Base-by-base conservation (phyloP, 1,284 basidiomycete genomes). In the Retiboletus flavoniger region DNA sequence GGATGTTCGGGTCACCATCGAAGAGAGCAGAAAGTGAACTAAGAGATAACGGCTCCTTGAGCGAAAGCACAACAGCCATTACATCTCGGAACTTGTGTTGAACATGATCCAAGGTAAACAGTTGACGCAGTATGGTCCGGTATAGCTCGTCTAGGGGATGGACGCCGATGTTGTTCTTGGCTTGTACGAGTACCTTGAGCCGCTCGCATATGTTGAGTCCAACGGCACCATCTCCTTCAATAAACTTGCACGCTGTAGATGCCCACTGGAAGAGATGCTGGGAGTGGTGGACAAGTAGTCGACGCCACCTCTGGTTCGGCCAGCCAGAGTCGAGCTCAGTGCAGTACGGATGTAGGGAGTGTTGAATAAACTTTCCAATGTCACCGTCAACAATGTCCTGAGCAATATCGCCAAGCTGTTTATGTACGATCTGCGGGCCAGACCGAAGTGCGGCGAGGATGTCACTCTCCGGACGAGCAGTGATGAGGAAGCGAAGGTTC, bases 191-290 rank as follows among this genome's bases (percentile, higher is more conserved):
- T 32, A 58, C 29, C 26, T 38, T 24, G 3, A 62, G 43, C 11
- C 54, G 58, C 11, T 62, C 58, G 6, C 4, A 10, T 17, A 54
- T 29, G 13, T 24, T 36, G 16, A 62, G 46, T 21, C 63, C 63
- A 28, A 49, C 35, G 9, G 53, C 47, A 10, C 50, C 60, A 26
- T 64, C 58, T 8, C 61, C 58, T 10, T 58, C 38, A 16, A 62
- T 65, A 21, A 65, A 62, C 13, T 34, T 65, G 54, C 63, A 65
- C 11, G 61, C 60, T 2, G 63, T 63, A n/a, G 50, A 65, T 9
- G 60, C 60, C 63, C 63, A 62, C 31, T 62, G 61, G 44, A 62
- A 62, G 29, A 62, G 60, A 39, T 43, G 63, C 19, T 62, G 54
- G 2, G 58, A 65, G 17, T 54, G 63, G 24, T 29, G 24, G 29